Percentiles rank a stretch among this genome's conserved stretches.
phyloP scores from a whole-genome alignment of 352 stramenopile genomes.

The Plasmopara viticola region DNA sequence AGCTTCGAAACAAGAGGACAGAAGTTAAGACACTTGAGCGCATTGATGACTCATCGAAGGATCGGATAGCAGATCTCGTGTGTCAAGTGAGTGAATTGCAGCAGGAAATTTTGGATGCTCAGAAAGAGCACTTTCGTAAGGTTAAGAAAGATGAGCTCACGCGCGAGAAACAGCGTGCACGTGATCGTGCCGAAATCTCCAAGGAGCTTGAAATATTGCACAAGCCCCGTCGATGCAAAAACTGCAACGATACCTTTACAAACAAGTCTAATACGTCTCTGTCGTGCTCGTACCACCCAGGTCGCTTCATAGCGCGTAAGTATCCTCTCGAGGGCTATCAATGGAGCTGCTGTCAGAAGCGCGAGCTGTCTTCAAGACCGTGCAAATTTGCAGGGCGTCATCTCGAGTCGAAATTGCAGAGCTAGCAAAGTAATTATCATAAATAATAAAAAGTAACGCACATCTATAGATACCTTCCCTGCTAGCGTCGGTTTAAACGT shows the following conservation, averaged over 20 bases:
- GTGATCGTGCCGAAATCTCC: constrained; percentile 59
- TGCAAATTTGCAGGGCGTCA: constrained; percentile 80
- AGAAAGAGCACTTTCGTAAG: constrained; percentile 77
- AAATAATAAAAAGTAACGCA: neutral
- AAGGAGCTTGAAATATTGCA: constrained; percentile 67
- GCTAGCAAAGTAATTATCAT: constrained; percentile 15
- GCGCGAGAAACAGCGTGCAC: constrained; percentile 58
- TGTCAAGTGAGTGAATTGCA: constrained; percentile 64
- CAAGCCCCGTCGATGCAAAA: constrained; percentile 69
- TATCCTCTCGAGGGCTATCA: constrained; percentile 79
- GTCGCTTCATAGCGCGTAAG: constrained; percentile 64
- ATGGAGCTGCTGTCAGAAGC: constrained; percentile 81
- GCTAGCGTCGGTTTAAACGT: constrained; percentile 8
- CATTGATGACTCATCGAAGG: constrained; percentile 70
- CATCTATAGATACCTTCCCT: neutral
- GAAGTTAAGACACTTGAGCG: constrained; percentile 72
- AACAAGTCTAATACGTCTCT: constrained; percentile 79
- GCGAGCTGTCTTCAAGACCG: constrained; percentile 61
- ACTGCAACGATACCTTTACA: constrained; percentile 79
- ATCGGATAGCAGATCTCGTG: constrained; percentile 73
- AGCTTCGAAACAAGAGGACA: constrained; percentile 67
- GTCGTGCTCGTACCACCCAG: constrained; percentile 72
- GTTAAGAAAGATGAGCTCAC: constrained; percentile 67
- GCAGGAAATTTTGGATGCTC: constrained; percentile 64
- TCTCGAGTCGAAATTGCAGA: constrained; percentile 56